Evolutionary conservation across 352 stramenopile species (phyloP).

Genomic region (Pythium periplocum): DNA sequence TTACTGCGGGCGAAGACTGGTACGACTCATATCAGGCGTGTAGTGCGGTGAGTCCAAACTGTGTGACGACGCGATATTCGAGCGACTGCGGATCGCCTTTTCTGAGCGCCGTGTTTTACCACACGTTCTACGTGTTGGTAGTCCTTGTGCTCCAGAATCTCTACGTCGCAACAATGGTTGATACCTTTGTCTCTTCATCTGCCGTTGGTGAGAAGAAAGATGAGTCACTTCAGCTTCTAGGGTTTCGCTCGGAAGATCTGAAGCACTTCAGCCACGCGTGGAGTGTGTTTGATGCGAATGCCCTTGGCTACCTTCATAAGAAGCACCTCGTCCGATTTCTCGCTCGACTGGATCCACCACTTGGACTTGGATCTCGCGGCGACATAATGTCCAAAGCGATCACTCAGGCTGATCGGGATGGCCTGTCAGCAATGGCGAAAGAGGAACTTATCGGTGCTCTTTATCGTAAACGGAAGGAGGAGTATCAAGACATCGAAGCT

Average conservation of each 20-base stretch:
- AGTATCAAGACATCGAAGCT: slow-evolving; percentile 69
- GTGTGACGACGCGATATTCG: slow-evolving; percentile 35
- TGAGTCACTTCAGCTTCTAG: slow-evolving; percentile 51
- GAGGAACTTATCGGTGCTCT: slow-evolving; percentile 33
- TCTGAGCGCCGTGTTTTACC: slow-evolving; percentile 70
- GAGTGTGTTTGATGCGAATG: slow-evolving; percentile 71
- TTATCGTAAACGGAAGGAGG: slow-evolving; percentile 40
- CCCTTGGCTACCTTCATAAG: slow-evolving; percentile 67
- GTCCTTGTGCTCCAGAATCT: slow-evolving; percentile 77
- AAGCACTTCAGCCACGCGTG: slow-evolving; percentile 63
- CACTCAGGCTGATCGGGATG: slow-evolving; percentile 22
- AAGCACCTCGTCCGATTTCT: slow-evolving; percentile 60
- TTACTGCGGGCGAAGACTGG: slow-evolving; percentile 80
- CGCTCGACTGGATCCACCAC: slow-evolving; percentile 37
- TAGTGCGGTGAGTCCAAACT: slow-evolving; percentile 51
- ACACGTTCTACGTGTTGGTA: slow-evolving; percentile 77
- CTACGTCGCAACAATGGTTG: slow-evolving; percentile 77
- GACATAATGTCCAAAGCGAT: slow-evolving; percentile 17
- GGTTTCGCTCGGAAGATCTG: slow-evolving; percentile 54
- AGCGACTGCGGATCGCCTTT: slow-evolving; percentile 66
- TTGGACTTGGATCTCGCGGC: slow-evolving; percentile 41
- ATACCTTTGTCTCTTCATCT: slow-evolving; percentile 77
- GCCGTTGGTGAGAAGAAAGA: slow-evolving; percentile 50
- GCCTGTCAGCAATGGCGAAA: slow-evolving; percentile 23
- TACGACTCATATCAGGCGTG: slow-evolving; percentile 73